Conservation (phyloP, 345 rosid species). For the Brassica carinata region DNA sequence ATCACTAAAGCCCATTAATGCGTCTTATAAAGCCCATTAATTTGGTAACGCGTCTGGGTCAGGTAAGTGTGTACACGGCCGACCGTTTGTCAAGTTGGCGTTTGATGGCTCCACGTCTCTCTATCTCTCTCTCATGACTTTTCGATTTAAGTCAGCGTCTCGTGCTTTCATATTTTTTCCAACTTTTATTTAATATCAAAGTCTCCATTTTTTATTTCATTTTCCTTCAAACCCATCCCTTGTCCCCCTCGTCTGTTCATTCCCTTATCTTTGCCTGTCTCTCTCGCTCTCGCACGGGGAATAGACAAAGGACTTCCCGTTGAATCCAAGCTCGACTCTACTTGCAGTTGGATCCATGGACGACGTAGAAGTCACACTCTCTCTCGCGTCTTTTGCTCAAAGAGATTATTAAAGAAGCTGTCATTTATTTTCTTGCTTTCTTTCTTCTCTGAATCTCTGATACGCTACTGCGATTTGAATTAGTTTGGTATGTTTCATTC, state of each 20-base stretch:
- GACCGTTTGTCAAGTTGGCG: slow-evolving; percentile 41
- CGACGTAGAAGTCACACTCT: slow-evolving; percentile 22
- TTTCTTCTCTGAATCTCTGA: slow-evolving; percentile 4
- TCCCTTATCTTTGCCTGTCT: slow-evolving; percentile 21
- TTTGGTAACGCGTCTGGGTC: neutral
- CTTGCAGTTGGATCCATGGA: slow-evolving; percentile 25
- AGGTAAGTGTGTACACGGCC: slow-evolving; percentile 27
- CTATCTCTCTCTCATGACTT: slow-evolving; percentile 31
- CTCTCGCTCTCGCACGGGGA: slow-evolving; percentile 19
- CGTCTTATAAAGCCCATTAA: neutral
- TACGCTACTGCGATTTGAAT: slow-evolving; percentile 13
- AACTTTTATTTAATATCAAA: neutral
- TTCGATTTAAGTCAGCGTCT: slow-evolving; percentile 38
- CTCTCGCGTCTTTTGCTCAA: slow-evolving; percentile 18
- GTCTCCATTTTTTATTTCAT: neutral
- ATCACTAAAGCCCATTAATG: slow-evolving; percentile 7
- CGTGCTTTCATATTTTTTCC: neutral
- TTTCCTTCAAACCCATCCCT: slow-evolving; percentile 16
- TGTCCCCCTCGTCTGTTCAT: neutral
- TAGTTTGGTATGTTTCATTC: slow-evolving; percentile 6
- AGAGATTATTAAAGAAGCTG: neutral
- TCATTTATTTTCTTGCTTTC: neutral
- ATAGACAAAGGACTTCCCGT: neutral
- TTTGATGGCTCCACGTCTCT: slow-evolving; percentile 40
- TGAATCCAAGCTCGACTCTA: slow-evolving; percentile 17